These are phyloP conservation scores for Centrapalus pauciflorus DNA, from an alignment of 129 eudicot species.

Conservation along the genomic window DNA sequence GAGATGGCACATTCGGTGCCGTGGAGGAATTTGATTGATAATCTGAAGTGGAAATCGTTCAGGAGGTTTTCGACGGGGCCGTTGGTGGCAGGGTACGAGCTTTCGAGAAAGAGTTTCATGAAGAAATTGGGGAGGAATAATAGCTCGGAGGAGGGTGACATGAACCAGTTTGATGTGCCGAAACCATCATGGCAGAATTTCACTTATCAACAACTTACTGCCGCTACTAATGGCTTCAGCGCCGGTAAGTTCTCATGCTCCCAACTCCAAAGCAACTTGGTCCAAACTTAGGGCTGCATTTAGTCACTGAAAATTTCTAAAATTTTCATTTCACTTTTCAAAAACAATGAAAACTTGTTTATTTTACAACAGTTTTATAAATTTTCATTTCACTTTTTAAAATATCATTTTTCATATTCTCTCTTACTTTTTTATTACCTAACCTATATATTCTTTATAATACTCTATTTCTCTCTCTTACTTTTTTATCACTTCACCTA, in stretches of 20 bases:
- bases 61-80: slow-evolving; percentile 49
- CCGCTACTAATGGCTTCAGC: slow-evolving; percentile 67
- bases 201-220: slow-evolving; percentile 45
- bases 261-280: too few species aligned
- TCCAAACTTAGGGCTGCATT: too few species aligned
- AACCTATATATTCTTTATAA: too few species aligned
- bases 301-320: too few species aligned
- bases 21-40: slow-evolving; percentile 49
- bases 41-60: slow-evolving; percentile 38
- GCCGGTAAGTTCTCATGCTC: slow-evolving; percentile 37
- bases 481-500: too few species aligned
- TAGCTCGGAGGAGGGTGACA: slow-evolving; percentile 41
- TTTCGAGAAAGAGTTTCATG: slow-evolving; percentile 39
- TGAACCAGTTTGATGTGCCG: slow-evolving; percentile 34
- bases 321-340: too few species aligned
- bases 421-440: too few species aligned
- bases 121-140: slow-evolving; percentile 46
- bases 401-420: too few species aligned
- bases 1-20: slow-evolving; percentile 7
- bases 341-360: too few species aligned
- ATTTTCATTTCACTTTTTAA: too few species aligned
- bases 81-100: slow-evolving; percentile 33
- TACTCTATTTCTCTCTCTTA: too few species aligned
- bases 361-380: too few species aligned
- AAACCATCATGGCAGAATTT: slow-evolving; percentile 93